phyloP scores from a whole-genome alignment of 352 stramenopile species.

The Pythium periplocum region DNA sequence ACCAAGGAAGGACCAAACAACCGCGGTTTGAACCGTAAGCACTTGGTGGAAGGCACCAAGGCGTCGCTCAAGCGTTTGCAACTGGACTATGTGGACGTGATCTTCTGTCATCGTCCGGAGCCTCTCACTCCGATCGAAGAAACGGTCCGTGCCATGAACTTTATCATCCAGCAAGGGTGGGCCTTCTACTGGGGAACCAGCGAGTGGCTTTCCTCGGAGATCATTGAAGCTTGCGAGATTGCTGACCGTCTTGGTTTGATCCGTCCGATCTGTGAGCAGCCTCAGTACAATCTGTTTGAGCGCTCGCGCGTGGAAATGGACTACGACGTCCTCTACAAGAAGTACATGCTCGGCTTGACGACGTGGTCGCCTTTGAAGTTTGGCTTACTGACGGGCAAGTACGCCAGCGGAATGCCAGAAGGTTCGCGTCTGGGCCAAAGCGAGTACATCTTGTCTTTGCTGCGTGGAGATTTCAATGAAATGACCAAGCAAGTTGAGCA shows the following conservation, averaged over 20 bases:
- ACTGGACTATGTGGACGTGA: slow-evolving; percentile 25
- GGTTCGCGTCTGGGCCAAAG: slow-evolving; percentile 10
- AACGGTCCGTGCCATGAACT: too few relatives aligned
- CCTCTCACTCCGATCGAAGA: too few relatives aligned
- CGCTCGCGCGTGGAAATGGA: slow-evolving; percentile 48
- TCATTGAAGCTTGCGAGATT: too few relatives aligned
- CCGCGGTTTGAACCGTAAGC: too few relatives aligned
- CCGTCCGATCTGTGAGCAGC: slow-evolving; percentile 36
- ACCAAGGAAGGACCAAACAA: slow-evolving; percentile 1
- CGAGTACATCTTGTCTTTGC: too few relatives aligned
- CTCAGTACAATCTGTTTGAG: slow-evolving; percentile 55
- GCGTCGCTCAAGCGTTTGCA: too few relatives aligned
- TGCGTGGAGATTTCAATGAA: too few relatives aligned
- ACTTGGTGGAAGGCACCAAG: too few relatives aligned
- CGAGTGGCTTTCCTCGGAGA: too few relatives aligned
- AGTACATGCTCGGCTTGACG: slow-evolving; percentile 22
- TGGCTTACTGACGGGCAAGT: slow-evolving; percentile 71
- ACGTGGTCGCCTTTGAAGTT: slow-evolving; percentile 25
- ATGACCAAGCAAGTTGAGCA: too few relatives aligned
- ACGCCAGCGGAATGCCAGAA: slow-evolving; percentile 61
- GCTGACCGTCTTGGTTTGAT: neutral
- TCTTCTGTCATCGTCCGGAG: slow-evolving; percentile 1
- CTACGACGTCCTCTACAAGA: slow-evolving; percentile 41
- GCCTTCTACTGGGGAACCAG: slow-evolving; percentile 19
- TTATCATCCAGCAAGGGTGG: slow-evolving; percentile 25